Conservation (phyloP, 352 stramenopile species). For the Phytophthora sp. region DNA sequence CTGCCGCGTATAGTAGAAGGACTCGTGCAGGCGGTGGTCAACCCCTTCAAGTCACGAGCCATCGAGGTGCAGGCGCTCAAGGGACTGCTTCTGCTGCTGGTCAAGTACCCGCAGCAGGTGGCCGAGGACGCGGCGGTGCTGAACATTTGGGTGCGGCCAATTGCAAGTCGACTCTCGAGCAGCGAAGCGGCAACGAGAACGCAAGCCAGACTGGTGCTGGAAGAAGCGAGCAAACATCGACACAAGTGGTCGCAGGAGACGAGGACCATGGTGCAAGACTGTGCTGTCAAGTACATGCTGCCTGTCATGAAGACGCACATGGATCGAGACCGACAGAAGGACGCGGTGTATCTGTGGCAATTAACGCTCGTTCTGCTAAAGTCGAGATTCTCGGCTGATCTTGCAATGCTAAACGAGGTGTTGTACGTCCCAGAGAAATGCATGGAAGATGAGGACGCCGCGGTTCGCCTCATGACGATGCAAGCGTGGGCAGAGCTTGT, state of each 20-base stretch:
- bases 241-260: constrained; percentile 41
- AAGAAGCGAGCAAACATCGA: constrained; percentile 46
- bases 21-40: constrained; percentile 71
- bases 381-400: constrained; percentile 41
- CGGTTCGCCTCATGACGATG: constrained; percentile 54
- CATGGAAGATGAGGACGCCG: constrained; percentile 53
- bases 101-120: constrained; percentile 58
- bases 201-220: constrained; percentile 49
- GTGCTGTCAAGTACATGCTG: constrained; percentile 54
- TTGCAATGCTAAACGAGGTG: constrained; percentile 54
- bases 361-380: constrained; percentile 57
- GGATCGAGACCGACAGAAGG: constrained; percentile 41
- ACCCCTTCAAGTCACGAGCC: constrained; percentile 69
- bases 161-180: constrained; percentile 62
- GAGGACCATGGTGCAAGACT: constrained; percentile 40
- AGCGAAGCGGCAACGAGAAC: constrained; percentile 54
- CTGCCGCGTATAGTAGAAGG: constrained; percentile 62
- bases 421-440: constrained; percentile 63
- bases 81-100: constrained; percentile 54
- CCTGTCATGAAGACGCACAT: constrained; percentile 64
- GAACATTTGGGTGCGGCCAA: constrained; percentile 52
- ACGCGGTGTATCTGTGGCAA: constrained; percentile 64
- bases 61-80: constrained; percentile 75
- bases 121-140: constrained; percentile 32
- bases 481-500: constrained; percentile 59